Base-by-base conservation (phyloP, 1,139 yeast genomes). In the Candida sanyaensis region DNA sequence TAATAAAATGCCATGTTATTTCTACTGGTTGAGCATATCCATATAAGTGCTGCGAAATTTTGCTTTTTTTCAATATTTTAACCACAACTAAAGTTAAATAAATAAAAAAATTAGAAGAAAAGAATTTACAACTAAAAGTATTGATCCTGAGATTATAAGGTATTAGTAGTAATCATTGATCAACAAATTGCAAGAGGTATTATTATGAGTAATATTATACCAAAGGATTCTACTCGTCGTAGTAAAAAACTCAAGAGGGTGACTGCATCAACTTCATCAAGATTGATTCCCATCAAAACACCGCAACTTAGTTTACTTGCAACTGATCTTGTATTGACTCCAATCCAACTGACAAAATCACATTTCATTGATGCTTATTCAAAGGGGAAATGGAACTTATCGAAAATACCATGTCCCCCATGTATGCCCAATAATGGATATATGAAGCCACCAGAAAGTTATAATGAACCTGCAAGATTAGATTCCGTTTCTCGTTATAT, bases 341-440 rank as follows among this genome's bases (percentile, higher is more conserved):
- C 72, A 3, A 62, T 75, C 31, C 64, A 72, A 2, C 56, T 81
- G 49, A 81, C 88, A 0, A 80, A 73, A 61, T 74, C 84, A 5
- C 85, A 84, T 55, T 86, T 84, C 55, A 61, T 83, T 23, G 90
- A 84, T 51, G 75, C 76, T 4, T 86, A 86, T 56, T 78, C 86
- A 21, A 75, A 64, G 50, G 86, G 87, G 1, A 75, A 73, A 54
- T 70, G 77, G 77, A 83, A 84, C 53, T 62, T 86, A 13, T 81
- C 88, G 1, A 67, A 67, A 10, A 76, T 84, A 1, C 75, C 78
- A 1, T 70, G 82, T 47, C 93, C 92, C 0, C 63, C 75, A 0
- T 79, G 85, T 54, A 71, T 80, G 51, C 62, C 67, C 13, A 69
- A 69, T 9, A 63, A 63, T 9, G 81, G 81, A 1, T 69, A 81